Evolutionary conservation across 169 alveolate species (phyloP).

Genomic region (Amoebophrya sp.): DNA sequence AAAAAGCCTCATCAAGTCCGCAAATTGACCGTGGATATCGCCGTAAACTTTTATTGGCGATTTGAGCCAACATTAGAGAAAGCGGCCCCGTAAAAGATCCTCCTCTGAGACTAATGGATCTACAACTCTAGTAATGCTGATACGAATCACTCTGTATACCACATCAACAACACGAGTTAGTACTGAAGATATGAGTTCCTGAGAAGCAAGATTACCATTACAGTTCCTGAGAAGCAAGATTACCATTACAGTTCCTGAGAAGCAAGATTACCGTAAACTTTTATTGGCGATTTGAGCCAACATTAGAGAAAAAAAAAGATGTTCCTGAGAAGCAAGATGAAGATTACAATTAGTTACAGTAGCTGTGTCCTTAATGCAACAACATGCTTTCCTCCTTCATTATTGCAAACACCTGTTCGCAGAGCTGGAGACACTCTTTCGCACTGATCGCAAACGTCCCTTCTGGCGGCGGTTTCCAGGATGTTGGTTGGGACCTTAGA

Average conservation of each 20-base stretch:
- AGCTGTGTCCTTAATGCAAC: neutral
- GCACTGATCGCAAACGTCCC: neutral
- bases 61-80: neutral
- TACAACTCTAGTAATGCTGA: neutral
- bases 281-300: conserved; percentile 73
- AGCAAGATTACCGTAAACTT: conserved; percentile 96
- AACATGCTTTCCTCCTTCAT: neutral
- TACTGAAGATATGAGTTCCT: neutral
- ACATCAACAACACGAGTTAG: neutral
- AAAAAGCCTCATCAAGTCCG: conserved; percentile 94
- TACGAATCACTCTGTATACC: neutral
- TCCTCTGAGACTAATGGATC: neutral
- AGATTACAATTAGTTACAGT: neutral
- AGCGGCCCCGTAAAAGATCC: neutral
- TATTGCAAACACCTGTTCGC: neutral
- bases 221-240: neutral
- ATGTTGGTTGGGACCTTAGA: neutral
- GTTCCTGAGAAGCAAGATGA: neutral
- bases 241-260: neutral
- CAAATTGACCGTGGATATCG: conserved; percentile 97
- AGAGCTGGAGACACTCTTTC: neutral
- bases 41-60: conserved; percentile 95
- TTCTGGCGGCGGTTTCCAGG: neutral
- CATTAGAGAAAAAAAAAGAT: neutral
- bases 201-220: neutral